Conservation (phyloP, 192 early-diverging fungal species). For the Funneliformis mosseae region DNA sequence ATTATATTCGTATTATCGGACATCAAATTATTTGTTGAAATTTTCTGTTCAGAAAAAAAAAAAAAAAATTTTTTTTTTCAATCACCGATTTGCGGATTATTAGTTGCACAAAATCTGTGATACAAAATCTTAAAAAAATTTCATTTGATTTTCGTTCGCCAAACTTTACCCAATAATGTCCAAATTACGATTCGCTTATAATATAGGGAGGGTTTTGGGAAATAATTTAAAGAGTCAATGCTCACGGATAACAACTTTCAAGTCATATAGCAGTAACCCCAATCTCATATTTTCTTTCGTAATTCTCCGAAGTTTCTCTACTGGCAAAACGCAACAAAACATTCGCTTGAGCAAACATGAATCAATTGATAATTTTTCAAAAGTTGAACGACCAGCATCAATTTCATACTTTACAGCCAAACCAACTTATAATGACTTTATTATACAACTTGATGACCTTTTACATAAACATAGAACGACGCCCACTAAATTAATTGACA, state of each 20-base stretch:
- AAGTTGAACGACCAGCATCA: conserved; percentile 59
- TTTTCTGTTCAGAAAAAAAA: no score
- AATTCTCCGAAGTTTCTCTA: not conserved
- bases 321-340: not conserved
- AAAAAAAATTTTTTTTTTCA: no score
- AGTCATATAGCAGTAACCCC: not conserved
- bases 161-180: not conserved
- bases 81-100: no score
- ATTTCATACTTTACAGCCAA: conserved; percentile 90
- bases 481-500: conserved; percentile 19
- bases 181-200: not conserved
- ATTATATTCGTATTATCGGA: conserved; percentile 32
- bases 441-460: conserved; percentile 67
- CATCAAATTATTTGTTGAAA: no score
- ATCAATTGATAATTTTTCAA: conserved; percentile 39
- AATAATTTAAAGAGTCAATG: not conserved
- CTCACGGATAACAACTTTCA: not conserved
- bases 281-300: not conserved
- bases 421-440: conserved; percentile 72
- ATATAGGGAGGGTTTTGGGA: not conserved
- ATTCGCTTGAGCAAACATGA: not conserved
- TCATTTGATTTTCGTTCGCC: no score
- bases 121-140: no score
- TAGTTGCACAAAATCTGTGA: no score
- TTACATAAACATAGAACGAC: conserved; percentile 37